These are phyloP conservation scores for Balamuthia mandrillaris DNA, from an alignment of 208 protist species.

Conservation along the genomic window DNA sequence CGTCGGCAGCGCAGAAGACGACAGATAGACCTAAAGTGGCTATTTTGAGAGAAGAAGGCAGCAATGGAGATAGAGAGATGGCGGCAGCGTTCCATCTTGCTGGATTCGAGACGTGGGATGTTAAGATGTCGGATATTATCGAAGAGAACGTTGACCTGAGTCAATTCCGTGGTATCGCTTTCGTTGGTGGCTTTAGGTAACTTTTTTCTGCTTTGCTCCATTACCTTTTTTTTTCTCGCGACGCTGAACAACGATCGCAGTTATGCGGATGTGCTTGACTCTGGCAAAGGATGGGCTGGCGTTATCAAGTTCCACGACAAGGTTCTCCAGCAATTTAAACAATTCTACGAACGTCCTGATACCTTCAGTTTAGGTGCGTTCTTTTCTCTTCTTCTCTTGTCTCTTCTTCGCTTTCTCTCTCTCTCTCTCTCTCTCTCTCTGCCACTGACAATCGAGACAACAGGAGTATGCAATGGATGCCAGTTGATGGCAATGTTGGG, in stretches of 20 bases:
- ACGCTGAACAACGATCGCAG: background rate
- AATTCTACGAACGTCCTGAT: conserved; percentile 61
- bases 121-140: conserved; percentile 65
- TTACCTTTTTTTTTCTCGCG: background rate
- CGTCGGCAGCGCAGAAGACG: too few relatives aligned
- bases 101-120: conserved; percentile 70
- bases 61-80: conserved; percentile 75
- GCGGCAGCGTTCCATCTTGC: conserved; percentile 60
- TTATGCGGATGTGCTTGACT: conserved; percentile 74
- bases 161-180: conserved; percentile 70
- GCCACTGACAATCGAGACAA: too few relatives aligned
- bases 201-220: background rate
- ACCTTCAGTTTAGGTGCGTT: conserved; percentile 63
- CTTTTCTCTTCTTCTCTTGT: background rate
- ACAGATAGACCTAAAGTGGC: conserved; percentile 20
- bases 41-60: conserved; percentile 66
- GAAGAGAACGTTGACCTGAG: conserved; percentile 39
- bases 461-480: conserved; percentile 70
- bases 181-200: conserved; percentile 72
- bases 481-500: conserved; percentile 73
- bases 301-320: conserved; percentile 46
- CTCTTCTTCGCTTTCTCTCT: too few relatives aligned
- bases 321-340: conserved; percentile 53
- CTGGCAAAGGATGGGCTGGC: conserved; percentile 74
- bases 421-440: too few relatives aligned